Percentiles rank a stretch among this genome's conserved stretches.
These are phyloP conservation scores for Tirmania nivea DNA, from an alignment of 495 filamentous ascomycete species.

Conservation along the genomic window DNA sequence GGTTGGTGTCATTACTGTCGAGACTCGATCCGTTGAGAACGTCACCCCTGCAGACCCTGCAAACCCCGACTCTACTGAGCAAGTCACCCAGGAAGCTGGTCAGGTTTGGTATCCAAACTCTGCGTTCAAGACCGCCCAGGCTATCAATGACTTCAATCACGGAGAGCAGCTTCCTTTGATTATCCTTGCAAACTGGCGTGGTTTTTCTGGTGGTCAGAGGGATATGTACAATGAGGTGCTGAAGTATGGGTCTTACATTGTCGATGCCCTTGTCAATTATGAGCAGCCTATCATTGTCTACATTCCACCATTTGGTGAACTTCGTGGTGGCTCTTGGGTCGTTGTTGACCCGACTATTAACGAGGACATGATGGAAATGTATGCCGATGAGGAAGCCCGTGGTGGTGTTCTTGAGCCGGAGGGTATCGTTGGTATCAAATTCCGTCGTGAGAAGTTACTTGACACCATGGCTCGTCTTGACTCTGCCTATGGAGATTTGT, in stretches of 20 bases:
- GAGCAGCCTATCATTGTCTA: slow-evolving; percentile 98
- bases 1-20: slow-evolving; percentile 94
- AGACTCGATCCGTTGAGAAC: slow-evolving; percentile 90
- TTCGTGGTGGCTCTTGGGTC: slow-evolving; percentile 98
- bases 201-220: slow-evolving; percentile 96
- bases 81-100: slow-evolving; percentile 78
- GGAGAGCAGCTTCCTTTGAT: slow-evolving; percentile 95
- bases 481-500: slow-evolving; percentile 56
- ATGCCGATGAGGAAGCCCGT: slow-evolving; percentile 85
- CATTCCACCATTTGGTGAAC: slow-evolving; percentile 88
- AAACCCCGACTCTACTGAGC: slow-evolving; percentile 94
- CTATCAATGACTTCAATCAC: slow-evolving; percentile 96
- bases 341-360: slow-evolving; percentile 98
- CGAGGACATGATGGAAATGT: slow-evolving; percentile 95
- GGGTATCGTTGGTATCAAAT: slow-evolving; percentile 97
- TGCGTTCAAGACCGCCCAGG: slow-evolving; percentile 96
- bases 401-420: slow-evolving; percentile 96
- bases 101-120: slow-evolving; percentile 99
- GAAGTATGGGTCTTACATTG: slow-evolving; percentile 97
- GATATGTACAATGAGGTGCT: slow-evolving; percentile 99
- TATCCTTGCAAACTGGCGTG: slow-evolving; percentile 98
- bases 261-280: slow-evolving; percentile 92
- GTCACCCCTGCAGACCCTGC: slow-evolving; percentile 94
- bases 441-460: slow-evolving; percentile 87
- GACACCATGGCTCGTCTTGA: slow-evolving; percentile 96